Conservation (phyloP, 805 yeast genomes). For the Wickerhamomyces bovis region DNA sequence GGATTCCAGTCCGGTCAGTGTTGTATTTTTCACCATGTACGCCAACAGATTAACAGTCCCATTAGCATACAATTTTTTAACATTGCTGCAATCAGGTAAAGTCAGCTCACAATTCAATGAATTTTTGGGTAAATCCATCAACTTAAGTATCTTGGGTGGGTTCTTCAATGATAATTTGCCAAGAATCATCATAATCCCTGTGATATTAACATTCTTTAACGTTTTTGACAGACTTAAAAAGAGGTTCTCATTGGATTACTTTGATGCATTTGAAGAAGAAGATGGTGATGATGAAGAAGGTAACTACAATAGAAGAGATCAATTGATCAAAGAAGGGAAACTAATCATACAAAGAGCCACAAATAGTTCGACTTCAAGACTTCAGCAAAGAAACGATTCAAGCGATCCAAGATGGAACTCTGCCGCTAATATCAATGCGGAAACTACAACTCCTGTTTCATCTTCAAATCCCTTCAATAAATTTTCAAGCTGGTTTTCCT, state of each 20-base stretch:
- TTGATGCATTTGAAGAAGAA: conserved; percentile 31
- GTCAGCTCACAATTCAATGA: conserved; percentile 55
- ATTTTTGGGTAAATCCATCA: conserved; percentile 71
- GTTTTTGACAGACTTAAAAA: conserved; percentile 56
- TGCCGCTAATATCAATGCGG: not conserved
- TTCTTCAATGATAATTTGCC: conserved; percentile 73
- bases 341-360: conserved; percentile 19
- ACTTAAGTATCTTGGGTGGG: conserved; percentile 67
- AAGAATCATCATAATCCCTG: conserved; percentile 65
- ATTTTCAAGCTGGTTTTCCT: not conserved
- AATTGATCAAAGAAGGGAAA: conserved; percentile 21
- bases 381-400: conserved; percentile 4
- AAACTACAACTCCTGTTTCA: not conserved
- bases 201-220: conserved; percentile 55
- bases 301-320: conserved; percentile 12
- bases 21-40: conserved; percentile 73
- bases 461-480: not conserved
- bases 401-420: conserved; percentile 3
- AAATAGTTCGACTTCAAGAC: not conserved
- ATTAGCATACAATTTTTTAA: conserved; percentile 70
- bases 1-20: conserved; percentile 68
- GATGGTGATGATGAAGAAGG: conserved; percentile 28
- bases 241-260: conserved; percentile 19
- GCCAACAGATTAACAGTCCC: conserved; percentile 81
- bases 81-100: conserved; percentile 43